Evolutionary conservation across 2,329 filamentous ascomycete species (phyloP), one percentile per base, ranked within the genome.

Genomic region (Monilinia aucupariae): DNA sequence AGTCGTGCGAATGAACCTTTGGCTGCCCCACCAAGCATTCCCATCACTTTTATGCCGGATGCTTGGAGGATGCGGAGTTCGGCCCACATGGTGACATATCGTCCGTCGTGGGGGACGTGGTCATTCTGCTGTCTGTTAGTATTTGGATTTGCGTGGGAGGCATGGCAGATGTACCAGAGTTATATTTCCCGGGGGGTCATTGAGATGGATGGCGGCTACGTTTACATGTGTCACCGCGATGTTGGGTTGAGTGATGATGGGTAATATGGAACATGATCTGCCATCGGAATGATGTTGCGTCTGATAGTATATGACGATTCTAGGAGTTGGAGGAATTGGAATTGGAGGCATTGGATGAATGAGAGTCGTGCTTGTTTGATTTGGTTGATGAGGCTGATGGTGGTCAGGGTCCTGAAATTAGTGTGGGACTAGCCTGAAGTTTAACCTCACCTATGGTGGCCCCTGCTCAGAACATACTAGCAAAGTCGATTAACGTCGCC

Each of bases 21-120:
- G 0, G 91, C 91, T 2, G 92, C 91, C 20, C 92, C 92, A 47
- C 92, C 92, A 1, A 96, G 80, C 90, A 97, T 94, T 61, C 85
- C 90, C 73, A 96, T 81, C 15, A 96, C 85, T 70, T 88, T 91
- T 66, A 96, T 81, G 49, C 91, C 91, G 8, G 82, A 81, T 2
- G 82, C 82, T 74, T 94, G 88, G 7, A 96, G 78, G 66, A 86
- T 78, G 9, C 82, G 81, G 10, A 91, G 83, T 75, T 97, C 92
- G 27, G 82, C 82, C 91, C 92, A 97, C 43, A 96, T 80, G 1
- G 85, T 84, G 39, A 83, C 78, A 75, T 88, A 93, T 67, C 85
- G 82, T 5, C 83, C 75, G 68, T 90, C 77, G n/a, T 82, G 77
- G 0, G 90, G 90, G 0, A 80, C 80, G 72, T 91, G 84, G 75